Conservation (phyloP, 1,284 basidiomycete genomes). For the Naganishia liquefaciens region DNA sequence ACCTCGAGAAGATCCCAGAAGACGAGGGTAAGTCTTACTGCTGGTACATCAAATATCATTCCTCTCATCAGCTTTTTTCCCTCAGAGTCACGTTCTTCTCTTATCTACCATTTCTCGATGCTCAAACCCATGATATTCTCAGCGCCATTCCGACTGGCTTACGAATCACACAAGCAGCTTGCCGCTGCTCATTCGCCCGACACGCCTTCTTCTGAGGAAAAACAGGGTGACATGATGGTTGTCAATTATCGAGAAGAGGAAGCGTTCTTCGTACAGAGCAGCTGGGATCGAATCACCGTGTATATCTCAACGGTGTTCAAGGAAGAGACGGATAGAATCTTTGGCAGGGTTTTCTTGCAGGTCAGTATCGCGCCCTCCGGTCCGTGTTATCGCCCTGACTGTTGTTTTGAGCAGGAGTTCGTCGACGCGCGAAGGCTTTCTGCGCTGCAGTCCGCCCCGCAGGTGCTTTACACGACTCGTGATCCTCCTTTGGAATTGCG, state of each 20-base stretch:
- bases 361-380: slow-evolving; percentile 56
- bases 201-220: slow-evolving; percentile 48
- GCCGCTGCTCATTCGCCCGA: slow-evolving; percentile 61
- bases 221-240: slow-evolving; percentile 80
- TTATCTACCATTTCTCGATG: slow-evolving; percentile 79
- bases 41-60: slow-evolving; percentile 21
- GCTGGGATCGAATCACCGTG: slow-evolving; percentile 92
- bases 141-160: slow-evolving; percentile 90
- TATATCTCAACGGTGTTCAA: slow-evolving; percentile 96
- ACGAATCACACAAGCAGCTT: slow-evolving; percentile 80
- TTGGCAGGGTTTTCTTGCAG: slow-evolving; percentile 96
- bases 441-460: slow-evolving; percentile 88
- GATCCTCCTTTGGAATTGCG: slow-evolving; percentile 96
- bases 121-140: slow-evolving; percentile 93
- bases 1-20: slow-evolving; percentile 78
- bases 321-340: slow-evolving; percentile 96
- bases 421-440: slow-evolving; percentile 93
- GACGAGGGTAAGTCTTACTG: slow-evolving; percentile 67
- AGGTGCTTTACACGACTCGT: slow-evolving; percentile 94
- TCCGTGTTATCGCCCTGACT: neutral
- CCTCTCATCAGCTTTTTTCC: slow-evolving; percentile 9
- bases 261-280: slow-evolving; percentile 92
- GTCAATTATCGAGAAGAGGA: slow-evolving; percentile 96
- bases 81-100: slow-evolving; percentile 72
- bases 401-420: slow-evolving; percentile 72